These are phyloP conservation scores for Termitomyces sp. DNA, from an alignment of 768 basidiomycete species.

Conservation along the genomic window DNA sequence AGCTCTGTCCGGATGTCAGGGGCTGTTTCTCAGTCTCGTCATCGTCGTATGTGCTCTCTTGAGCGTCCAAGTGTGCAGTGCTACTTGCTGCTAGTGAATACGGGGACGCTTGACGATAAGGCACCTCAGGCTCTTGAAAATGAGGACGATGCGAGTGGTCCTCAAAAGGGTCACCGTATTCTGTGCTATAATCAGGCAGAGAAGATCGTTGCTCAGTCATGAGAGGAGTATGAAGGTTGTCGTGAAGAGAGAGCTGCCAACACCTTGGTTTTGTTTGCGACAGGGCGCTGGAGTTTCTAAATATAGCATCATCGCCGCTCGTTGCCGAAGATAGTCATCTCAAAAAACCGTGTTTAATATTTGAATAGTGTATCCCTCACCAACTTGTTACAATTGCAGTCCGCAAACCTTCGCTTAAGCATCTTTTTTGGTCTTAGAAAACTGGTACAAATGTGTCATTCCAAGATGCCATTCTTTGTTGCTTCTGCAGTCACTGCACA, in stretches of 20 bases:
- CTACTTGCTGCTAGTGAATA: constrained; percentile 47
- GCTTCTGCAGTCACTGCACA: background rate
- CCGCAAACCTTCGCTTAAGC: background rate
- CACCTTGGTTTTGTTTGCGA: constrained; percentile 19
- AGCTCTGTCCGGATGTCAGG: constrained; percentile 52
- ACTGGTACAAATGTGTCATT: too few species aligned
- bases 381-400: background rate
- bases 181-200: constrained; percentile 24
- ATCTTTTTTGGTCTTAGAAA: background rate
- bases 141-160: constrained; percentile 60
- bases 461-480: too few species aligned
- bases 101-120: constrained; percentile 32
- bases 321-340: constrained; percentile 3
- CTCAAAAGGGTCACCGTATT: constrained; percentile 64
- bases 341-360: background rate
- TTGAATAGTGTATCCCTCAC: background rate
- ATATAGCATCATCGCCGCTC: constrained; percentile 13
- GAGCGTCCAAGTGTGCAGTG: constrained; percentile 43
- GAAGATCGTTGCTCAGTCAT: constrained; percentile 37
- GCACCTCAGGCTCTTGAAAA: constrained; percentile 50
- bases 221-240: constrained; percentile 12
- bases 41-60: constrained; percentile 51
- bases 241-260: constrained; percentile 11
- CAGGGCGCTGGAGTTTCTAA: constrained; percentile 15
- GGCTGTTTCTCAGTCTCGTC: constrained; percentile 77